These are phyloP conservation scores for Pseudogymnoascus sp. DNA, from an alignment of 2,329 filamentous ascomycete genomes.

Conservation along the genomic window DNA sequence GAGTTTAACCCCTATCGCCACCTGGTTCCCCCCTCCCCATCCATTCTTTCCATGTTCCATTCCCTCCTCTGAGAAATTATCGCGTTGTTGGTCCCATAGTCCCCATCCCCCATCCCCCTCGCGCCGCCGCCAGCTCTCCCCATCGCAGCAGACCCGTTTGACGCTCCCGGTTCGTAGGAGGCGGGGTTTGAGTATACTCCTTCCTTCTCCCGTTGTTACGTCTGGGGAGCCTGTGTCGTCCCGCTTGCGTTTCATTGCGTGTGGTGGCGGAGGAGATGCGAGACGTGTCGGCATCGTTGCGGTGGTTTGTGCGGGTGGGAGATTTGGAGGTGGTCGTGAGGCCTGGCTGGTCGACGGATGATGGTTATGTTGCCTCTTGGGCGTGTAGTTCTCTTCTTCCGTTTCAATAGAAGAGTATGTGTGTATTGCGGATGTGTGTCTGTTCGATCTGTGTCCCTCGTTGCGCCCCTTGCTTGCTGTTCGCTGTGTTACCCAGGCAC, in stretches of 20 bases:
- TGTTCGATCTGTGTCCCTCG: background rate
- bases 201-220: background rate
- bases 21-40: background rate
- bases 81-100: background rate
- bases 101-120: background rate
- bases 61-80: background rate
- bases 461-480: background rate
- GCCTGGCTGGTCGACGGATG: background rate
- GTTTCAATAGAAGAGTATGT: background rate
- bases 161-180: background rate
- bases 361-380: background rate
- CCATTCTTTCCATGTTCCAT: background rate
- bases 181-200: background rate
- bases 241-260: background rate
- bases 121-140: background rate
- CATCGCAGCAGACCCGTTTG: background rate
- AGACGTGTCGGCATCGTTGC: background rate
- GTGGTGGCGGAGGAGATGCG: background rate
- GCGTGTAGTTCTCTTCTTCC: background rate
- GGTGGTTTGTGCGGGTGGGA: background rate
- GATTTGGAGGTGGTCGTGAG: background rate
- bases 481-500: background rate
- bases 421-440: background rate
- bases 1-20: slow-evolving; percentile 12
- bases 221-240: background rate